Evolutionary conservation across 352 stramenopile species (phyloP), one percentile per base, ranked within the genome.

Genomic region (Phytophthora pisi): DNA sequence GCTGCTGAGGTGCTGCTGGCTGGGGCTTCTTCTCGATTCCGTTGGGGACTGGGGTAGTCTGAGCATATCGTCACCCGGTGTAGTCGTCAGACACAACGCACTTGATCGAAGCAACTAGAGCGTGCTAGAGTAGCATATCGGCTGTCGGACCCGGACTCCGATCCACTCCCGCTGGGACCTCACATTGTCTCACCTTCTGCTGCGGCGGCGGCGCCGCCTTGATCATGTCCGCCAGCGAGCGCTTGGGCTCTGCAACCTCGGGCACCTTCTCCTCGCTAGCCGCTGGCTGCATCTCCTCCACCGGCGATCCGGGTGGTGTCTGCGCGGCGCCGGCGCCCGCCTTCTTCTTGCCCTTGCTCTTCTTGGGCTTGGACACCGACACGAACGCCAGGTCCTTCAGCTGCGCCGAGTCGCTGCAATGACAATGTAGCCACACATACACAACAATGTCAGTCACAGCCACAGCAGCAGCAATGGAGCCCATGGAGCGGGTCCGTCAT

Each of bases 371-470:
- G 36, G 79, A 79, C 13, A 72, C 70, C 5, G 82, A 78, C 58
- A 81, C 83, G 71, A 93, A 90, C 18, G 86, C 86, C 36, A 93
- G 67, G 53, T 89, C 84, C 63, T 93, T 93, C 5, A 93, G 77
- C 61, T 81, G 65, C 4, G 75, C 72, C n/a, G 75, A 81, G 52
- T 92, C 84, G 43, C 82, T 90, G 63, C n/a, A 51, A 34, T 51
- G 13, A 3, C 38, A 46, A 46, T 26, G 24, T 26, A 26, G 24
- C 24, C 24, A 26, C 24, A 26, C 24, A 20, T 20, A 26, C 24
- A 26, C 24, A 16, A n/a, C 30, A 31, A 57, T 11, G 64, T 18
- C 15, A 42, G 13, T 31, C 6, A 9, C 28, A 31, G 28, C 30
- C 46, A 15, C 26, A 66, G 28, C 42, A 54, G 23, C 50, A 30